Evolutionary conservation across 179 eudicot genomes (phyloP), one percentile per base, ranked within the genome.

Genomic region (Carnegiea gigantea): DNA sequence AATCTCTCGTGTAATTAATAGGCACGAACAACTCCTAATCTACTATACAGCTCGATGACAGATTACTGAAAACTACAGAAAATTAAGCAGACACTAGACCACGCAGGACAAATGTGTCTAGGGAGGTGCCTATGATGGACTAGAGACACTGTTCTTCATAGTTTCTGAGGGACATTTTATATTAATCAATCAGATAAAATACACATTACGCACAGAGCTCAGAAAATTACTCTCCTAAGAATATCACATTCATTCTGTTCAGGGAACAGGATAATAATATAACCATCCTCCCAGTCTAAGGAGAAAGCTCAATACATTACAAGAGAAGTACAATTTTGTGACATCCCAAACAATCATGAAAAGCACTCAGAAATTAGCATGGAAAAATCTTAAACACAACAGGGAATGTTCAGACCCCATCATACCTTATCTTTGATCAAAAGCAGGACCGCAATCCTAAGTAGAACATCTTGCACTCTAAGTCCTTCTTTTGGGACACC

Each of bases 401-500:
- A 70, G 60, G 44, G 51, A 72, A 44, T 23, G 26, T 20, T 40
- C 38, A 13, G 17, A 43, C 51, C 80, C 64, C 36, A 59, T 23
- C 71, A 79, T 89, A 94, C 99, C 85, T 94, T 96, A 77, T 93
- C 97, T 79, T 91, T 86, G 73, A 92, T 87, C 74, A 93, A 85
- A 78, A 86, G 85, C 75, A 96, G 81, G 78, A 82, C 88, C 38
- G 93, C 93, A 78, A 96, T 83, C 88, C 99, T 87, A 73, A 89
- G 95, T 82, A 94, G 98, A 82, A 96, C 97, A 87, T 96, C 99
- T 77, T 89, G 88, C 82, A 96, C 87, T 84, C 96, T 83, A 48
- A 96, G 86, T 80, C 98, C 99, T 82, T 96, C 99, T 80, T 96
- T 96, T 28, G 98, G 98, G 70, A 94, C 98, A 85, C 98, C 97